Percentiles rank a stretch among this genome's conserved stretches.
Conservation (phyloP, 1,139 yeast species). For the Scheffersomyces quercinus region DNA sequence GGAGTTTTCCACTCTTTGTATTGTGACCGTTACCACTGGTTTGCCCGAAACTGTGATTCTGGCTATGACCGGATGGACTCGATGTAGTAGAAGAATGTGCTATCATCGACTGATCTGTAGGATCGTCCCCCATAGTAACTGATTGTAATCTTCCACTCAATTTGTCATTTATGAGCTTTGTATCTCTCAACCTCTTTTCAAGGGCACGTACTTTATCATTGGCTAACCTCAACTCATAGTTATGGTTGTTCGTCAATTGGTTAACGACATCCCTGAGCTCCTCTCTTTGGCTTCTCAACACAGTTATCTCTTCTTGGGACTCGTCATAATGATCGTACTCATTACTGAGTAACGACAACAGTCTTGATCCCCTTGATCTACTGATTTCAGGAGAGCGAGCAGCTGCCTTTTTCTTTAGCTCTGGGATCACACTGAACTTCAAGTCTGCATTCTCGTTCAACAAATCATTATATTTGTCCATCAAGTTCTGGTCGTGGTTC, state of each 20-base stretch:
- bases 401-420: conserved; percentile 31
- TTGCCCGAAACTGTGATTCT: not conserved
- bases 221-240: conserved; percentile 37
- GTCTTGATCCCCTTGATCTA: conserved; percentile 8
- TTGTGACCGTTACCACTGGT: conserved; percentile 2
- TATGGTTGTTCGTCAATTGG: conserved; percentile 36
- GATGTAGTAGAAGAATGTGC: too few species aligned
- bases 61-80: too few species aligned
- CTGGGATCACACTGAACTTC: conserved; percentile 42
- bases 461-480: conserved; percentile 40
- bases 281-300: conserved; percentile 54
- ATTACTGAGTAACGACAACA: conserved; percentile 20
- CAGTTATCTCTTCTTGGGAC: conserved; percentile 31
- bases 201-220: conserved; percentile 44
- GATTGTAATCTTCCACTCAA: conserved; percentile 26
- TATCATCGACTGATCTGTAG: too few species aligned
- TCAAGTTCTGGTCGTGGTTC: conserved; percentile 23
- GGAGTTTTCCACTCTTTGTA: conserved; percentile 39
- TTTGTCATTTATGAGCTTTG: conserved; percentile 35
- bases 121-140: too few species aligned
- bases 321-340: conserved; percentile 17
- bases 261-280: conserved; percentile 57
- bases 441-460: conserved; percentile 46
- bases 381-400: conserved; percentile 4
- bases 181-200: conserved; percentile 40